Evolutionary conservation across 129 eudicot species (phyloP).

Genomic region (Centella asiatica): DNA sequence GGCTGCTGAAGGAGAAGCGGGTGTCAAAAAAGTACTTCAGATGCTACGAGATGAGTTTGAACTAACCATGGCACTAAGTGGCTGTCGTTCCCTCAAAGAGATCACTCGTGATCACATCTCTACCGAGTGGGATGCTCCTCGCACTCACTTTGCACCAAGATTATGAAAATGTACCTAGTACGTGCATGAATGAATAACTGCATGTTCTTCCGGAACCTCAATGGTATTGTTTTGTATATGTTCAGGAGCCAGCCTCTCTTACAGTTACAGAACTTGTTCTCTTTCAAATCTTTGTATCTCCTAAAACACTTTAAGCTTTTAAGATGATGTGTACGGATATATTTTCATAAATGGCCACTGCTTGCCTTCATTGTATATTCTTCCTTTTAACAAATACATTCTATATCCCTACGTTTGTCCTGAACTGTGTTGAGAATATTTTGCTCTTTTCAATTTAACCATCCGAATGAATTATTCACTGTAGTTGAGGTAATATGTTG

Average conservation of each 20-base stretch:
- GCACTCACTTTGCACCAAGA: constrained; percentile 46
- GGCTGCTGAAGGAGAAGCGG: constrained; percentile 97
- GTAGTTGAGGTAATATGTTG: too few species aligned
- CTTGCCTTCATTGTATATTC: constrained; percentile 17
- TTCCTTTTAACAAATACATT: neutral
- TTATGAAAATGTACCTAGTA: constrained; percentile 20
- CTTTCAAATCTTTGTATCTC: neutral
- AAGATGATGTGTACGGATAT: constrained; percentile 14
- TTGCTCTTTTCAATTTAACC: neutral
- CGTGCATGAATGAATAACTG: constrained; percentile 2
- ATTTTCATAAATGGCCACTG: constrained; percentile 14
- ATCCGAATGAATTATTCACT: neutral
- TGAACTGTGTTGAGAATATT: neutral
- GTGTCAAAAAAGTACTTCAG: constrained; percentile 81
- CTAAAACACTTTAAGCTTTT: constrained; percentile 4
- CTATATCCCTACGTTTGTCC: neutral
- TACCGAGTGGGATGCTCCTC: constrained; percentile 79
- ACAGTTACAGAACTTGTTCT: constrained; percentile 9
- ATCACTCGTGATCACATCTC: constrained; percentile 73
- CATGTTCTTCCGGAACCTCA: constrained; percentile 11
- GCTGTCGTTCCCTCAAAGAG: constrained; percentile 62
- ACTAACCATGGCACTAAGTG: constrained; percentile 91
- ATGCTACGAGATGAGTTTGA: constrained; percentile 91
- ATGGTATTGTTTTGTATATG: neutral
- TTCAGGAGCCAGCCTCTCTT: constrained; percentile 9